Evolutionary conservation across 2,329 filamentous ascomycete species (phyloP), one percentile per base, ranked within the genome.

Genomic region (Colletotrichum musicola): DNA sequence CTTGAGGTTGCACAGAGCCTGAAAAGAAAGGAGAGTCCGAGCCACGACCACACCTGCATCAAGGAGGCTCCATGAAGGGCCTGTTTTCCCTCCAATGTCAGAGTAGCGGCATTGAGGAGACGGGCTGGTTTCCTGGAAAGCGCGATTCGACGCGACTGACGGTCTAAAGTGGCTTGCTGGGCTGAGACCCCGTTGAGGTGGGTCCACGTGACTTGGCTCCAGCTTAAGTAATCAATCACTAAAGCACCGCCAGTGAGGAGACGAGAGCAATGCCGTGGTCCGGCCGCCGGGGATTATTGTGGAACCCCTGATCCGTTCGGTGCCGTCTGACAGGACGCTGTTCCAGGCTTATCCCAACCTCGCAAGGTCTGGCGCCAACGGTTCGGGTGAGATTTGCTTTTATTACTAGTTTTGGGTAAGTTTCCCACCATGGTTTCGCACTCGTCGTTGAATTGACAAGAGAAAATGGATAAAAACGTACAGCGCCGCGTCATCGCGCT

Each of bases 31-130:
- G 42, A 55, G 50, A 55, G 55, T 25, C 49, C 55, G 65, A 68
- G 62, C 65, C 62, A 68, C 55, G 47, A 65, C 20, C 35, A 35
- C 54, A 50, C 42, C 44, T 49, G 6, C 22, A 58, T 68, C 65
- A 68, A 68, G 62, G 62, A 61, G 62, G 62, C 55, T 68, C 62
- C 65, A 68, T 66, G 54, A 20, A 60, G n/a, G 40, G 54, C 49
- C 61, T 44, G 55, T 30, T 46, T 30, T 35, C 42, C 35, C 56
- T 66, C 42, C 62, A 44, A 56, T 59, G 60, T 68, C 62, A 68
- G 30, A 30, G 44, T 54, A 65, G 55, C 10, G 55, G 65, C 50
- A 59, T 66, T 56, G 50, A 68, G 30, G 47, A 35, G 35, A 55
- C 38, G 35, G 35, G 18, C 62, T n/a, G 30, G 30, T 27, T n/a